A percentile compares a stretch with the other conserved stretches of the same genome.
Evolutionary conservation across 2,329 filamentous ascomycete species (phyloP).

Genomic region (Hirsutella rhossiliensis): DNA sequence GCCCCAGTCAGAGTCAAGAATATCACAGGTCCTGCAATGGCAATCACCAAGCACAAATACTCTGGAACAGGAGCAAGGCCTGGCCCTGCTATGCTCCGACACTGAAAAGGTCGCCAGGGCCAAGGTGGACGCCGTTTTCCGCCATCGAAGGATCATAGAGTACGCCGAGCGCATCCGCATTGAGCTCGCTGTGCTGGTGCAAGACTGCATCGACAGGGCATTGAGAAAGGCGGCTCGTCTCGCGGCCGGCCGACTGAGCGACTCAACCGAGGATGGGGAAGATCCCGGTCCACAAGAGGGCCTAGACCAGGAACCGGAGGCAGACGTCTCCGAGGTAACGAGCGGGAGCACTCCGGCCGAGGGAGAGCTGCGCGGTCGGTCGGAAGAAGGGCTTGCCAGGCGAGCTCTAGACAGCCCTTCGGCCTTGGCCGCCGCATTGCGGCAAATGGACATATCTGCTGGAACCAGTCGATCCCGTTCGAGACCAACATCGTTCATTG

Average conservation of each 20-base stretch:
- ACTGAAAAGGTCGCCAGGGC: slow-evolving; percentile 73
- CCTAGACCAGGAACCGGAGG: neutral
- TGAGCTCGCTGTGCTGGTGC: slow-evolving; percentile 84
- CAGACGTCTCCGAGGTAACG: slow-evolving; percentile 11
- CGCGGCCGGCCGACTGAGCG: slow-evolving; percentile 71
- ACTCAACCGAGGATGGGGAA: slow-evolving; percentile 55
- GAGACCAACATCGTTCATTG: slow-evolving; percentile 43
- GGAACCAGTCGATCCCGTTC: slow-evolving; percentile 19
- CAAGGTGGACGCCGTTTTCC: slow-evolving; percentile 87
- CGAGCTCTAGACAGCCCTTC: slow-evolving; percentile 28
- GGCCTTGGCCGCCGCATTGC: slow-evolving; percentile 41
- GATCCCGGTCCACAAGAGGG: slow-evolving; percentile 21
- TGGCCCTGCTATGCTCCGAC: slow-evolving; percentile 79
- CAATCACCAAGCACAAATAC: slow-evolving; percentile 87
- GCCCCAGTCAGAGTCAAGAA: slow-evolving; percentile 87
- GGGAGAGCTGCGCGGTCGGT: slow-evolving; percentile 7
- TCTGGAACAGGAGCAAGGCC: slow-evolving; percentile 82
- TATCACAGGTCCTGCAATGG: slow-evolving; percentile 92
- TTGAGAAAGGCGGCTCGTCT: slow-evolving; percentile 82
- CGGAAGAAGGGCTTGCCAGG: slow-evolving; percentile 2
- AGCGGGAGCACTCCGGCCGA: slow-evolving; percentile 21
- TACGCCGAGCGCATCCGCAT: slow-evolving; percentile 92
- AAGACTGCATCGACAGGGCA: slow-evolving; percentile 90
- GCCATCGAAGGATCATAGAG: slow-evolving; percentile 85
- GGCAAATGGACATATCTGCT: slow-evolving; percentile 22